Base-by-base conservation (phyloP, 257 asterid genomes). In the Nemophila menziesii region DNA sequence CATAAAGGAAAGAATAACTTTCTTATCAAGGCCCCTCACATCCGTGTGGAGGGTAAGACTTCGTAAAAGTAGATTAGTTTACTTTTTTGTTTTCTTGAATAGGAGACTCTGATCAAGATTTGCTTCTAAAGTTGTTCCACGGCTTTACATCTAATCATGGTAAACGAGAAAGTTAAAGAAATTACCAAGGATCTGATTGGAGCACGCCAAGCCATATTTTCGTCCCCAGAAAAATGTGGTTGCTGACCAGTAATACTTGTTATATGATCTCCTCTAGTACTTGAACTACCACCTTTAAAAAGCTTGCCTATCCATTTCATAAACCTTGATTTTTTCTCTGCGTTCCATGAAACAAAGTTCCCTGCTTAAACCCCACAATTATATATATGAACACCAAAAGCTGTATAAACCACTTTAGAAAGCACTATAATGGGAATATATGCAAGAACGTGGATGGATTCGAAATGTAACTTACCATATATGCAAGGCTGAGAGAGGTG, bases 281-380 rank as follows among this genome's bases (percentile, higher is more conserved):
- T n/a, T n/a, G n/a, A n/a, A n/a, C n/a, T n/a, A n/a, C 85, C 77
- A 40, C 83, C 63, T 68, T 69, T 80, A 75, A 84, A 90, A 43
- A 90, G 40, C 80, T 69, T 84, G 50, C 82, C 62, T 51, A 90
- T 48, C 98, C 94, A 85, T 67, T 82, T 85, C 96, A 79, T 79
- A 55, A 82, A 71, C 44, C 92, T 47, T 9, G 96, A 73, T 44
- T 85, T 90, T 53, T 92, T 82, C 78, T 90, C 94, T 74, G 93
- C 63, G 59, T 69, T 21, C 19, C 79, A 71, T 69, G 82, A 74
- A 69, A 64, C 71, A 77, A 62, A 62, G 27, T 70, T 70, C 52
- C 95, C 86, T 75, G 92, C 69, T 77, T 71, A 63, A 61, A 54
- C 57, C 70, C 65, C 65, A 47, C 46, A 52, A 62, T 44, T 41